Percentiles rank a stretch among this genome's conserved stretches.
Conservation (phyloP, 192 early-diverging fungal genomes). For the Backusella liffmaniae region DNA sequence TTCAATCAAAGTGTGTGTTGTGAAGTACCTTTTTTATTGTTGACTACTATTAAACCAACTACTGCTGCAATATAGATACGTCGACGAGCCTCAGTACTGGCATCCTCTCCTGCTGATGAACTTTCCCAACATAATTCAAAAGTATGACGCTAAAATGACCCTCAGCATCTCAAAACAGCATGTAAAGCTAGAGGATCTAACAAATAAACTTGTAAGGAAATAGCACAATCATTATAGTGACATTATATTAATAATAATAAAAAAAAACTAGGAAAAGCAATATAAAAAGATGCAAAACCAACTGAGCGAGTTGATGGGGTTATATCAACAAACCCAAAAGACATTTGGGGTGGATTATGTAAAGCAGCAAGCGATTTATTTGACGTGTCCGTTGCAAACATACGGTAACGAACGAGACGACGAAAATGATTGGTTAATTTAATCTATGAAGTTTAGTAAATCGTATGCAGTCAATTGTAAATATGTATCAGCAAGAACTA, state of each 20-base stretch:
- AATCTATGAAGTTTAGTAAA: not conserved
- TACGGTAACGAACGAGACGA: conserved; percentile 16
- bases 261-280: conserved; percentile 16
- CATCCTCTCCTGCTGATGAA: conserved; percentile 19
- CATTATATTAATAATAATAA: not conserved
- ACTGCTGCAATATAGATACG: conserved; percentile 17
- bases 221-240: not conserved
- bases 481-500: conserved; percentile 30
- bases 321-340: not conserved
- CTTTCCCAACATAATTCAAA: conserved; percentile 20
- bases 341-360: not conserved
- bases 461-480: conserved; percentile 7
- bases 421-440: not conserved
- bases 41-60: not conserved
- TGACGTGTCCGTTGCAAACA: conserved; percentile 24
- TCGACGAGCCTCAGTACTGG: conserved; percentile 32
- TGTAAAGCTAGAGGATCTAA: conserved; percentile 5
- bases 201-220: conserved; percentile 19
- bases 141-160: conserved; percentile 27
- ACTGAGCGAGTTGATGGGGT: conserved; percentile 3
- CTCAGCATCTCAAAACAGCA: not conserved
- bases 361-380: conserved; percentile 10
- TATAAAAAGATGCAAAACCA: conserved; percentile 28
- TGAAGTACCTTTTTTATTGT: not conserved
- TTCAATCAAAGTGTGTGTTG: conserved; percentile 29